These are phyloP conservation scores for Fistulifera solaris DNA, from an alignment of 108 stramenopile genomes.

Conservation along the genomic window DNA sequence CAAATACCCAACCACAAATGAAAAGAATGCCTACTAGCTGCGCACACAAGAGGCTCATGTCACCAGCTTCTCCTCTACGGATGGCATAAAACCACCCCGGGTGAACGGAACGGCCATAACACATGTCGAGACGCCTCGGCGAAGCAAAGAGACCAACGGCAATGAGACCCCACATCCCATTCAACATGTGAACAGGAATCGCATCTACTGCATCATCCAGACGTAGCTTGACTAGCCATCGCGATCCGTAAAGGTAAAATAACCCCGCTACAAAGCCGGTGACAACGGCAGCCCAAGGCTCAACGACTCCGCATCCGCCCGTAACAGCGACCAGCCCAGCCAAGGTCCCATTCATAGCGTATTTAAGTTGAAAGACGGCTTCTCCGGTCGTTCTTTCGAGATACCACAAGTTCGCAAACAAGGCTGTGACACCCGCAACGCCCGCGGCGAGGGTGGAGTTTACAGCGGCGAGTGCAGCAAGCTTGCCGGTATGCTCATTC, in stretches of 20 bases:
- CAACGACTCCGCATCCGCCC: conserved; percentile 70
- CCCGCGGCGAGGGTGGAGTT: conserved; percentile 78
- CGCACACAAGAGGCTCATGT: conserved; percentile 50
- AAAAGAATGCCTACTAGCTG: conserved; percentile 66
- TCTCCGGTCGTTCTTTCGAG: conserved; percentile 42
- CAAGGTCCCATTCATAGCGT: conserved; percentile 54
- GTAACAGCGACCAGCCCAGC: conserved; percentile 83
- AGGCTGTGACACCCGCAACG: conserved; percentile 34
- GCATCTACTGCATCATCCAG: conserved; percentile 91
- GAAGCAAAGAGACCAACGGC: conserved; percentile 79
- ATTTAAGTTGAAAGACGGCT: conserved; percentile 39
- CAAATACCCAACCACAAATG: conserved; percentile 70
- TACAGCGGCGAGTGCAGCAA: conserved; percentile 66
- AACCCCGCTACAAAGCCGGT: conserved; percentile 76
- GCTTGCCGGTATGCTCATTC: conserved; percentile 17
- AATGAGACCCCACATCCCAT: conserved; percentile 82
- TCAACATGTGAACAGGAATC: conserved; percentile 85
- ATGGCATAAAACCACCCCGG: conserved; percentile 60
- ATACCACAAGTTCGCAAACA: conserved; percentile 35
- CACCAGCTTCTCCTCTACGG: conserved; percentile 17
- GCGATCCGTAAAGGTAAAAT: conserved; percentile 56
- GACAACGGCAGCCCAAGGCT: conserved; percentile 79
- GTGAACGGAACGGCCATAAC: conserved; percentile 41
- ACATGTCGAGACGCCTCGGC: conserved; percentile 19
- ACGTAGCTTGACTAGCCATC: conserved; percentile 55